A percentile compares a stretch with the other conserved stretches of the same genome.
These are phyloP conservation scores for Eucalyptus paniculata DNA, from an alignment of 345 rosid genomes.

Conservation along the genomic window DNA sequence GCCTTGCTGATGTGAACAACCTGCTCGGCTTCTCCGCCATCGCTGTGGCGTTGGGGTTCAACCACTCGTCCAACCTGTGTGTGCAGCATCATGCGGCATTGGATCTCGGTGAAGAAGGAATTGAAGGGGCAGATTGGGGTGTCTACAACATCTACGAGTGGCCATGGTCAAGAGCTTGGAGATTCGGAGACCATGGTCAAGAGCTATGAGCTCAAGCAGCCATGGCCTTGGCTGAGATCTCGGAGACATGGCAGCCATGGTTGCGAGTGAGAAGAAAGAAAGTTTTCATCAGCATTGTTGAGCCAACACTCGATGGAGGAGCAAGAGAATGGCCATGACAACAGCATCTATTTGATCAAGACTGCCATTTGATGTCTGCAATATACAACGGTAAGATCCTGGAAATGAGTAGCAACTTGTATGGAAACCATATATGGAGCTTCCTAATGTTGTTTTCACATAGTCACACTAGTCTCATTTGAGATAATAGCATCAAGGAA, in stretches of 20 bases:
- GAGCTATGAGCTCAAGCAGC: not conserved
- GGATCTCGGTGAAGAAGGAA: not conserved
- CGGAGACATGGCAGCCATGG: not conserved
- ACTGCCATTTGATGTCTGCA: not conserved
- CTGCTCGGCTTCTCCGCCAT: not conserved
- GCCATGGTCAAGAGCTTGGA: not conserved
- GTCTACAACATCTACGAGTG: not conserved
- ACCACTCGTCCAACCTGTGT: not conserved
- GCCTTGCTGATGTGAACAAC: not conserved
- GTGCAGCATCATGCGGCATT: not conserved
- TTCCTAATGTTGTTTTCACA: not conserved
- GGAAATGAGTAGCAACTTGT: not conserved
- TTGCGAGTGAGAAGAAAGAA: not conserved
- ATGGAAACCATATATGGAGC: not conserved
- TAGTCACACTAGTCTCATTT: not conserved
- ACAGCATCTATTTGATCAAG: not conserved
- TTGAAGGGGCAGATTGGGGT: not conserved
- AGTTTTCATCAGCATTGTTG: not conserved
- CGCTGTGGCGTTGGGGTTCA: not conserved
- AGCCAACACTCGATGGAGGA: not conserved
- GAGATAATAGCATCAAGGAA: not conserved
- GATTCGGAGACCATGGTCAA: not conserved
- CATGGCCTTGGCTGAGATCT: not conserved
- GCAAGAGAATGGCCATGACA: not conserved
- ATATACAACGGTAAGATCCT: conserved; percentile 22